These are phyloP conservation scores for Metschnikowia arizonensis DNA, from an alignment of 805 yeast species.

Conservation along the genomic window DNA sequence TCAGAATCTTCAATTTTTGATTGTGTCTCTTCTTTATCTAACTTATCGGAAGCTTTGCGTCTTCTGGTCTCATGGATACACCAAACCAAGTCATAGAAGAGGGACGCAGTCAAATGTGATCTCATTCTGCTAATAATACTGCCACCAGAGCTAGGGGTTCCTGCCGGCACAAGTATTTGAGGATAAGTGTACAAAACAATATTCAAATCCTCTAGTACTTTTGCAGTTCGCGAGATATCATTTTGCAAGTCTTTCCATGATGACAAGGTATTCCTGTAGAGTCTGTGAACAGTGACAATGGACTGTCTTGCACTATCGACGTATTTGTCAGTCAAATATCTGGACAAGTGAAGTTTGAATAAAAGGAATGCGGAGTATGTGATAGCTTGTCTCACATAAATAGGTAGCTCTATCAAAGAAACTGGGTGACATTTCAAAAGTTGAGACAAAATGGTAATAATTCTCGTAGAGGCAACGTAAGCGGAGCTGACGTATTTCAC, in stretches of 20 bases:
- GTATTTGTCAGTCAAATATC: conserved; percentile 65
- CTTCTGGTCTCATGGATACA: conserved; percentile 92
- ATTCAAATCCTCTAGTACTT: conserved; percentile 82
- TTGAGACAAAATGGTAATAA: conserved; percentile 72
- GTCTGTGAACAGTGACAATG: conserved; percentile 85
- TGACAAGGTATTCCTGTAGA: conserved; percentile 79
- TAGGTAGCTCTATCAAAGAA: conserved; percentile 78
- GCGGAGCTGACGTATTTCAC: conserved; percentile 79
- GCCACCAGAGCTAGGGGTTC: conserved; percentile 21
- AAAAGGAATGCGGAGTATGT: conserved; percentile 74
- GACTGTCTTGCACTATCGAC: conserved; percentile 89
- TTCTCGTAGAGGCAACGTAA: conserved; percentile 73
- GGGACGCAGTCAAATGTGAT: conserved; percentile 84
- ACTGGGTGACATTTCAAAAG: conserved; percentile 53
- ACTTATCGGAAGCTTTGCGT: conserved; percentile 42
- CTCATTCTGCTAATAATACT: conserved; percentile 80
- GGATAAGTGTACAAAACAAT: conserved; percentile 86
- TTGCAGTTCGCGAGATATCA: conserved; percentile 88
- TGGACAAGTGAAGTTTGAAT: conserved; percentile 77
- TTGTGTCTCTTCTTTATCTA: conserved; percentile 12
- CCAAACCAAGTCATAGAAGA: conserved; percentile 90
- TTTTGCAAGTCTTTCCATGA: conserved; percentile 91
- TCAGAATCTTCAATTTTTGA: conserved; percentile 8
- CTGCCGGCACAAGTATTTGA: conserved; percentile 54
- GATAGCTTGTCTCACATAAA: conserved; percentile 81